Conservation (phyloP, 305 asterid species). For the Ruellia speciosa region DNA sequence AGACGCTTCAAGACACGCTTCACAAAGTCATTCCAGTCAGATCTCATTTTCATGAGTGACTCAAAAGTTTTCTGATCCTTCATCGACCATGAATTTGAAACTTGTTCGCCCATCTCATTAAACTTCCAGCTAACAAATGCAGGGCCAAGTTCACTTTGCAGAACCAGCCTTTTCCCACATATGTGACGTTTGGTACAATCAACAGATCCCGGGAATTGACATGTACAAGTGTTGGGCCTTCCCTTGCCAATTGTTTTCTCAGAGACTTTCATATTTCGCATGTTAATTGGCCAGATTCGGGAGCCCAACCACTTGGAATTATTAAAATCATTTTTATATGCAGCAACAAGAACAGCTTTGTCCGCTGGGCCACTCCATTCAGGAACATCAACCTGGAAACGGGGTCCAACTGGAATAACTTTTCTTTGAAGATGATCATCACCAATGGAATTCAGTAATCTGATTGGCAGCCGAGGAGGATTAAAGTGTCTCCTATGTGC, state of each 20-base stretch:
- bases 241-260: conserved; percentile 49
- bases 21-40: conserved; percentile 39
- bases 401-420: conserved; percentile 64
- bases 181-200: conserved; percentile 45
- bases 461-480: conserved; percentile 30
- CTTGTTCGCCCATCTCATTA: conserved; percentile 73
- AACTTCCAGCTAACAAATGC: conserved; percentile 62
- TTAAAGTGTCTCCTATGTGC: conserved; percentile 27
- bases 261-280: conserved; percentile 12
- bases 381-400: conserved; percentile 71
- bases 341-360: conserved; percentile 16
- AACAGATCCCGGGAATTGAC: conserved; percentile 34
- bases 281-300: conserved; percentile 46
- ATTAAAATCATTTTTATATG: conserved; percentile 23
- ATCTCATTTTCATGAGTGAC: conserved; percentile 35
- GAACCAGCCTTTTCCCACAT: conserved; percentile 35
- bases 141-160: conserved; percentile 49
- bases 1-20: conserved; percentile 43
- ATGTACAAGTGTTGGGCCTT: conserved; percentile 38
- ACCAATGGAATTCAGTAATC: conserved; percentile 32
- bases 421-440: conserved; percentile 30
- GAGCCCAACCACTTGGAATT: conserved; percentile 62
- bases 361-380: conserved; percentile 38
- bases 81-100: conserved; percentile 45
- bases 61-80: conserved; percentile 49